These are phyloP conservation scores for Ophiostoma tasmaniense DNA, from an alignment of 2,329 filamentous ascomycete species.

Conservation along the genomic window DNA sequence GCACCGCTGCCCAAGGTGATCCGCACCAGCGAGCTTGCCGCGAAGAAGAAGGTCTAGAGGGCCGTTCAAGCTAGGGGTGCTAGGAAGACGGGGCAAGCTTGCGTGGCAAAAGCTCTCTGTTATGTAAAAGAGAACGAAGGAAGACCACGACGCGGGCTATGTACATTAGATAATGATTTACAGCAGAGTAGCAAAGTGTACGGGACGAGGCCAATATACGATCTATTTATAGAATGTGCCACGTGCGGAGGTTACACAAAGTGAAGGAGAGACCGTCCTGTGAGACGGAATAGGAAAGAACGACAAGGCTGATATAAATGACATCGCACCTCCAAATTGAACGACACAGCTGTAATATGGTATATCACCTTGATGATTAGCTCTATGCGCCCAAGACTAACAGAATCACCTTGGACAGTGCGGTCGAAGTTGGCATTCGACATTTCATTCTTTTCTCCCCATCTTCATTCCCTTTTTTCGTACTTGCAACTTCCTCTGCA, in stretches of 20 bases:
- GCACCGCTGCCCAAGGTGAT: conserved; percentile 39
- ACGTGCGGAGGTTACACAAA: neutral
- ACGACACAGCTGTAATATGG: too few relatives aligned
- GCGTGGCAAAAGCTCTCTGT: neutral
- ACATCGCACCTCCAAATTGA: too few relatives aligned
- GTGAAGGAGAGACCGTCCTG: neutral
- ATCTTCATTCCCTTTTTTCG: too few relatives aligned
- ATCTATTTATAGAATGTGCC: neutral
- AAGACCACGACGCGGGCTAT: neutral
- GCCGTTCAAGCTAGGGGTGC: neutral
- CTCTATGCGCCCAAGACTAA: too few relatives aligned
- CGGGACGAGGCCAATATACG: neutral
- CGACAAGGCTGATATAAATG: neutral
- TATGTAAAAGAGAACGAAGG: neutral
- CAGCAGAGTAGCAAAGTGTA: neutral
- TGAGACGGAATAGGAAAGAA: neutral
- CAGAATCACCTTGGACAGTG: too few relatives aligned
- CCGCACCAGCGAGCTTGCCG: conserved; percentile 42
- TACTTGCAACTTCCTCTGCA: too few relatives aligned
- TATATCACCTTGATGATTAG: too few relatives aligned
- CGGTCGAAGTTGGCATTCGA: too few relatives aligned
- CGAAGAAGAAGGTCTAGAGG: conserved; percentile 32
- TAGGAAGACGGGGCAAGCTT: neutral
- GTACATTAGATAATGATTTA: neutral
- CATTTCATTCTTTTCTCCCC: too few relatives aligned